phyloP scores from a whole-genome alignment of 75 land plant genomes.

The Cunninghamia lanceolata region DNA sequence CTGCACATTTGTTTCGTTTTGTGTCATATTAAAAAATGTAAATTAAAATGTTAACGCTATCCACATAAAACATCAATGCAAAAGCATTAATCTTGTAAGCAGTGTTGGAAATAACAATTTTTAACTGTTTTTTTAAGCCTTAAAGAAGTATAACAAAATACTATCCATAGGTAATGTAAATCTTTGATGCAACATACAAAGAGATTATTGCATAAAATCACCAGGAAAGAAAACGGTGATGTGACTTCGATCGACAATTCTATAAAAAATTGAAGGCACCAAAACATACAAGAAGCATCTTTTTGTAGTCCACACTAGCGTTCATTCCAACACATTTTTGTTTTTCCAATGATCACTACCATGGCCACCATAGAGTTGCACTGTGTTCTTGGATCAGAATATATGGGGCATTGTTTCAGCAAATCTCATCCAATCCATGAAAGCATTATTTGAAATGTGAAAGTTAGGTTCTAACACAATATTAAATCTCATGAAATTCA shows the following conservation, averaged over 20 bases:
- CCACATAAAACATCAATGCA: no score
- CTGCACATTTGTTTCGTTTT: no score
- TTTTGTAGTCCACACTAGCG: not conserved
- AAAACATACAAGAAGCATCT: not conserved
- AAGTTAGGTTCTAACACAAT: not conserved
- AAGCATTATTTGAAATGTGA: not conserved
- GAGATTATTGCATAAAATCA: not conserved
- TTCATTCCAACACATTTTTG: not conserved
- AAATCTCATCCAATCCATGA: not conserved
- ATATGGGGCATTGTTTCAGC: not conserved
- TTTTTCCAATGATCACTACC: not conserved
- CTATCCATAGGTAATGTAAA: no score
- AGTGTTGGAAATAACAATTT: no score
- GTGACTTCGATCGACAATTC: not conserved
- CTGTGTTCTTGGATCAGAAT: not conserved
- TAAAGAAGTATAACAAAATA: no score
- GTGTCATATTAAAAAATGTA: no score
- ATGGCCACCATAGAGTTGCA: not conserved
- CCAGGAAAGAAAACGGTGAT: not conserved
- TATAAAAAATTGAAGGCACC: no score
- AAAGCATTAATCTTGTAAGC: no score
- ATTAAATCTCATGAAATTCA: not conserved
- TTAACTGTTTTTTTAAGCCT: no score
- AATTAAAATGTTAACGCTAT: no score
- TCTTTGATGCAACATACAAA: no score